A percentile compares a stretch with the other conserved stretches of the same genome.
Conservation (phyloP, 164 flowering plant species). For the Nymphaea thermarum region DNA sequence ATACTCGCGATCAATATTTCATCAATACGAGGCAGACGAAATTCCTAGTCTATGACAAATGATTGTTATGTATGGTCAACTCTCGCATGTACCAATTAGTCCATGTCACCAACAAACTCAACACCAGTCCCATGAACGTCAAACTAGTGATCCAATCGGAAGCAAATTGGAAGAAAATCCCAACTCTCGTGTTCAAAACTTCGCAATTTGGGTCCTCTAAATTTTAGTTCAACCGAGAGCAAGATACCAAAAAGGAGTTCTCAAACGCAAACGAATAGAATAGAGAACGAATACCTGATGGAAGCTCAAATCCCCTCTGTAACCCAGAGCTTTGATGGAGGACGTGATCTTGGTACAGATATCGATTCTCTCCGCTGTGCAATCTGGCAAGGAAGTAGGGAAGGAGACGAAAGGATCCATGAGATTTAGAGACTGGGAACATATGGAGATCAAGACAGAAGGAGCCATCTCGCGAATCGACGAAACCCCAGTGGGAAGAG, state of each 20-base stretch:
- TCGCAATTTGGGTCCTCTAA: not conserved
- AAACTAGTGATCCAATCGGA: not conserved
- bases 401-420: conserved; percentile 25
- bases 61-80: too few relatives aligned
- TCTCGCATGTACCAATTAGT: too few relatives aligned
- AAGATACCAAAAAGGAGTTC: not conserved
- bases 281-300: conserved; percentile 31
- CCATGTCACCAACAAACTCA: too few relatives aligned
- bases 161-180: not conserved
- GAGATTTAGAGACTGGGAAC: conserved; percentile 39
- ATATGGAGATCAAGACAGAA: conserved; percentile 36
- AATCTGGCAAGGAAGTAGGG: conserved; percentile 34
- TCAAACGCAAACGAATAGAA: not conserved
- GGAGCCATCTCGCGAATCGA: conserved; percentile 36
- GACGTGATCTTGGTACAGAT: conserved; percentile 47
- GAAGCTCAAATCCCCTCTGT: conserved; percentile 49
- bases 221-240: not conserved
- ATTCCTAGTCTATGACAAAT: too few relatives aligned
- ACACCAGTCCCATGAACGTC: not conserved
- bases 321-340: conserved; percentile 39
- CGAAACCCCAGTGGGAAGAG: conserved; percentile 32
- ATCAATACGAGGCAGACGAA: too few relatives aligned
- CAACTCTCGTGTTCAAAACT: not conserved
- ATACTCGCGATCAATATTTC: too few relatives aligned
- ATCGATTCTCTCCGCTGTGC: conserved; percentile 41